Evolutionary conservation across 345 rosid species (phyloP), one percentile per base, ranked within the genome.

Genomic region (Eutrema heterophyllum): DNA sequence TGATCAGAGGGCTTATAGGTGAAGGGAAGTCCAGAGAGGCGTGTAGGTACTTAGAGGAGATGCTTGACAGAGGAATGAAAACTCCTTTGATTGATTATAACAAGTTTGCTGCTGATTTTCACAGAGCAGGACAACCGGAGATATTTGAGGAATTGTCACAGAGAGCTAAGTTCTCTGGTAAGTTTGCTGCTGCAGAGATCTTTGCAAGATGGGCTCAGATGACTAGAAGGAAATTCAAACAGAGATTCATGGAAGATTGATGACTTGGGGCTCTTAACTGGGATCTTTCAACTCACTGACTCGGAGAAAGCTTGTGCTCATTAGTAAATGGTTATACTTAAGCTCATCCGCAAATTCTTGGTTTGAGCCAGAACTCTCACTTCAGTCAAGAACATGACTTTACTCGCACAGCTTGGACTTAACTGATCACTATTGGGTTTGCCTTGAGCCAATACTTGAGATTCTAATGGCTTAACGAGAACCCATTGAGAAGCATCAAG

Each of bases 31-130:
- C 97, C 0, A 86, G 64, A 60, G 99, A 92, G 67, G 96, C 97
- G 18, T 90, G 94, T 67, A 84, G 81, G 51, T 85, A 79, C 72
- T 67, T 95, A 63, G 94, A 86, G 80, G 90, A 95, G 81, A 95
- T 92, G 99, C 66, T 89, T 30, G 92, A 79, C 62, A 92, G 87
- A 82, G 98, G 94, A 73, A 88, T 95, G 98, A 90, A 88, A 77
- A 84, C 88, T 64, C 96, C 97, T 51, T 86, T 82, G 67, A 89
- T 92, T 14, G 99, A 95, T 84, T 92, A 92, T 74, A 83, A 84
- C 64, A 92, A 81, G 78, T 85, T 92, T 73, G 88, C 84, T 13
- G 89, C 91, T 64, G 97, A 89, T 82, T 88, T 88, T 69, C 80
- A 91, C 9, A 82, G 89, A 74, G 84, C 83, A 32, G 97, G 97